These are phyloP conservation scores for Annulohypoxylon truncatum DNA, from an alignment of 2,329 filamentous ascomycete species.

Conservation along the genomic window DNA sequence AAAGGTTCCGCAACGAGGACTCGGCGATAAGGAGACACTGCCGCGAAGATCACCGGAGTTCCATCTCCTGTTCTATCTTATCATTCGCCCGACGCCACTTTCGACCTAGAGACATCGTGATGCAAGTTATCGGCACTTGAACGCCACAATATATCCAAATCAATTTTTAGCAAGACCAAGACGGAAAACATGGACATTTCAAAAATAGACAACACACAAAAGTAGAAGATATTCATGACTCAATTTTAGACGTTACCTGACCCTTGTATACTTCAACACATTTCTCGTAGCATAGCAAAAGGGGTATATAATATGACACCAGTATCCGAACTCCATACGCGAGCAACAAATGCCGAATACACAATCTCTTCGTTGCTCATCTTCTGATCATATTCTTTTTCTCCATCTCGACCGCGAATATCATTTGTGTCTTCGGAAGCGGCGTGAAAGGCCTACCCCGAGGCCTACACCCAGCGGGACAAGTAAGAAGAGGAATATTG, in stretches of 20 bases:
- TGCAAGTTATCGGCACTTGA: neutral
- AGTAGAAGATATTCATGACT: conserved; percentile 1
- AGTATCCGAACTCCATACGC: conserved; percentile 20
- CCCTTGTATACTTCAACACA: conserved; percentile 7
- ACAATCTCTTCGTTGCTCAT: neutral
- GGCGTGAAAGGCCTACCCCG: conserved; percentile 43
- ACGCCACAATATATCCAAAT: neutral
- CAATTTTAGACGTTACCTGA: conserved; percentile 5
- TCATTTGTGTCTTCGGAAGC: conserved; percentile 28
- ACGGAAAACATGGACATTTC: neutral
- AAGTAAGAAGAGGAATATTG: conserved; percentile 41
- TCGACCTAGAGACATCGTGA: too few species aligned
- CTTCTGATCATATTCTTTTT: neutral
- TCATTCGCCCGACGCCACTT: neutral
- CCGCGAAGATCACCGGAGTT: neutral
- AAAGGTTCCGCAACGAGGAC: neutral
- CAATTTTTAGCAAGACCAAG: too few species aligned
- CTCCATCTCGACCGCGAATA: conserved; percentile 69
- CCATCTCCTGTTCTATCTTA: too few species aligned
- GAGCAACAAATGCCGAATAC: conserved; percentile 3
- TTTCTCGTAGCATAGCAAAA: conserved; percentile 25
- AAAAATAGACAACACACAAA: neutral
- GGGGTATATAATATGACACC: conserved; percentile 35
- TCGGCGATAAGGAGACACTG: neutral
- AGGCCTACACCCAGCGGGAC: conserved; percentile 45